These are phyloP conservation scores for Esteya vermicola DNA, from an alignment of 2,329 filamentous ascomycete species.

Conservation along the genomic window DNA sequence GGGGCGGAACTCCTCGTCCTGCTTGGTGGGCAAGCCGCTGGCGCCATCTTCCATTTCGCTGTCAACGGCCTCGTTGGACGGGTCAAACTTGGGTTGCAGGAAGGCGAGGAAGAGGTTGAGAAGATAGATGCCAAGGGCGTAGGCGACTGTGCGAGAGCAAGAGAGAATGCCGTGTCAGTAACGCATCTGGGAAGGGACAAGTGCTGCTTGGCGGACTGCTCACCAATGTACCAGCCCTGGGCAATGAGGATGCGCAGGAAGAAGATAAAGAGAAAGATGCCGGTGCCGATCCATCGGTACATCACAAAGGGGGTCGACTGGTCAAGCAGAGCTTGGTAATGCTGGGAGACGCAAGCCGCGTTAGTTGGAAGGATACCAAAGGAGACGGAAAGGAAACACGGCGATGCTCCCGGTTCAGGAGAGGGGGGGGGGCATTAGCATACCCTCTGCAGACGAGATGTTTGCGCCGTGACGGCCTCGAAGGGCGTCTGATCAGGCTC, in stretches of 20 bases:
- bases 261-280: slow-evolving; percentile 60
- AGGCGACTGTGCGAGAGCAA: slow-evolving; percentile 53
- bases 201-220: slow-evolving; percentile 13
- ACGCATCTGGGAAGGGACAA: too few relatives aligned
- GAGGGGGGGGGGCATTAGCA: too few relatives aligned
- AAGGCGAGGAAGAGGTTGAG: slow-evolving; percentile 98
- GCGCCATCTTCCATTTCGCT: slow-evolving; percentile 92
- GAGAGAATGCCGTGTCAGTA: background rate
- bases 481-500: slow-evolving; percentile 88
- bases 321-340: slow-evolving; percentile 90
- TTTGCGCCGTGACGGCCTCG: slow-evolving; percentile 76
- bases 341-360: slow-evolving; percentile 30
- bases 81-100: slow-evolving; percentile 96
- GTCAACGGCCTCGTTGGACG: slow-evolving; percentile 78
- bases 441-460: slow-evolving; percentile 58
- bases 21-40: slow-evolving; percentile 76
- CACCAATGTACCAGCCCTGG: slow-evolving; percentile 98
- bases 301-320: slow-evolving; percentile 78
- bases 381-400: background rate
- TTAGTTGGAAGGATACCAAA: background rate
- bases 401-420: background rate
- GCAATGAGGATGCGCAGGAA: slow-evolving; percentile 79
- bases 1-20: slow-evolving; percentile 93
- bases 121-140: slow-evolving; percentile 95
- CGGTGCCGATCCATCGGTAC: slow-evolving; percentile 88